phyloP scores from a whole-genome alignment of 179 eudicot genomes.

The Nepenthes alata region DNA sequence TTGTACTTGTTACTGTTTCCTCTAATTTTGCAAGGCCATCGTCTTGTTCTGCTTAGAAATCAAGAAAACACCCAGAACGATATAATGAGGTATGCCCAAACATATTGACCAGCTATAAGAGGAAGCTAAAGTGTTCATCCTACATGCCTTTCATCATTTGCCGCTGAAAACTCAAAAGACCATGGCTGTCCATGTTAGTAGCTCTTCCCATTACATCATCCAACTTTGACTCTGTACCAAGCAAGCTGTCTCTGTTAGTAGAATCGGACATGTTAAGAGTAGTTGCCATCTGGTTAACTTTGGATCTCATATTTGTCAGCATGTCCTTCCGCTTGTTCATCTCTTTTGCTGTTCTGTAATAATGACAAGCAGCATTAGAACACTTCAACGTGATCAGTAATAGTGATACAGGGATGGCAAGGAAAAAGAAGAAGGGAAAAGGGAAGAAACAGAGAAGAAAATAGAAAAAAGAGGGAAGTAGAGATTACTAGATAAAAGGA shows the following conservation, averaged over 20 bases:
- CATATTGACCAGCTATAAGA: not conserved
- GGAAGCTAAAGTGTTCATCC: conserved; percentile 2
- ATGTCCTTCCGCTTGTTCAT: conserved; percentile 76
- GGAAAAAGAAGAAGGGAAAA: no score
- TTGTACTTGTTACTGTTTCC: conserved; percentile 77
- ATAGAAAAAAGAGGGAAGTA: no score
- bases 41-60: conserved; percentile 61
- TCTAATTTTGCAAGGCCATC: conserved; percentile 84
- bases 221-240: conserved; percentile 70
- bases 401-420: no score
- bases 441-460: no score
- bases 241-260: conserved; percentile 77
- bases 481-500: no score
- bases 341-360: conserved; percentile 66
- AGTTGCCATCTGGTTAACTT: conserved; percentile 66
- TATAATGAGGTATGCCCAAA: not conserved
- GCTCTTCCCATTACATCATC: conserved; percentile 69
- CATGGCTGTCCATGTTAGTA: conserved; percentile 63
- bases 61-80: not conserved
- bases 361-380: not conserved
- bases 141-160: conserved; percentile 81
- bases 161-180: conserved; percentile 81
- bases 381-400: no score
- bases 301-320: conserved; percentile 60
- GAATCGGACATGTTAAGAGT: conserved; percentile 72